Percentiles rank a stretch among this genome's conserved stretches.
Conservation (phyloP, 345 rosid genomes). For the Gossypium stocksii region DNA sequence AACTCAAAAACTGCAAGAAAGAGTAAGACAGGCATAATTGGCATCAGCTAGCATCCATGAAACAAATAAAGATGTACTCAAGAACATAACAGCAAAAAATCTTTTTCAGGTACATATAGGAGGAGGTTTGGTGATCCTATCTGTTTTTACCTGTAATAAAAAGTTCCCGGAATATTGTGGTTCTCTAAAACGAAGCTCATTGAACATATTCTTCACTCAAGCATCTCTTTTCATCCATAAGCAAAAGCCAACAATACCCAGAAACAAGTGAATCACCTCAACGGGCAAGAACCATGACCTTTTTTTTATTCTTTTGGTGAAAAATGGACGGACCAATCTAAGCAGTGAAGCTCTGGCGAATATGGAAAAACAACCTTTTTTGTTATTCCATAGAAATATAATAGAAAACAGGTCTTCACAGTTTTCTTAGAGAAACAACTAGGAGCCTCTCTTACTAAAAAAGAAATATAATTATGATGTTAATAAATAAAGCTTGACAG, state of each 20-base stretch:
- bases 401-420: constrained; percentile 9
- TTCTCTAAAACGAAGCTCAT: constrained; percentile 41
- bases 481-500: constrained; percentile 71
- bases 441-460: constrained; percentile 27
- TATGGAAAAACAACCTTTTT: constrained; percentile 17
- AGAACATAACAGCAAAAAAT: not conserved
- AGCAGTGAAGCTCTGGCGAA: constrained; percentile 7
- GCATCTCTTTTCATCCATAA: constrained; percentile 39
- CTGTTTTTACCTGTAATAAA: constrained; percentile 43
- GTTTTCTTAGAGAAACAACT: constrained; percentile 42
- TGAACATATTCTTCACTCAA: constrained; percentile 38
- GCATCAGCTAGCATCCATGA: not conserved
- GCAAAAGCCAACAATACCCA: constrained; percentile 13
- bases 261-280: not conserved
- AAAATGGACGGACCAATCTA: constrained; percentile 34
- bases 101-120: not conserved
- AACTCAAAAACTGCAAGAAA: not conserved
- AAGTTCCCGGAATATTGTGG: constrained; percentile 28
- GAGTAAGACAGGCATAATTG: not conserved
- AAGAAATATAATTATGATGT: constrained; percentile 21
- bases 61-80: not conserved
- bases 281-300: not conserved
- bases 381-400: constrained; percentile 25
- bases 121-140: not conserved
- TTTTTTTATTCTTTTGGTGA: not conserved